A percentile compares a stretch with the other conserved stretches of the same genome.
Evolutionary conservation across 73 alveolate species (phyloP).

Genomic region (Tetrahymena borealis): DNA sequence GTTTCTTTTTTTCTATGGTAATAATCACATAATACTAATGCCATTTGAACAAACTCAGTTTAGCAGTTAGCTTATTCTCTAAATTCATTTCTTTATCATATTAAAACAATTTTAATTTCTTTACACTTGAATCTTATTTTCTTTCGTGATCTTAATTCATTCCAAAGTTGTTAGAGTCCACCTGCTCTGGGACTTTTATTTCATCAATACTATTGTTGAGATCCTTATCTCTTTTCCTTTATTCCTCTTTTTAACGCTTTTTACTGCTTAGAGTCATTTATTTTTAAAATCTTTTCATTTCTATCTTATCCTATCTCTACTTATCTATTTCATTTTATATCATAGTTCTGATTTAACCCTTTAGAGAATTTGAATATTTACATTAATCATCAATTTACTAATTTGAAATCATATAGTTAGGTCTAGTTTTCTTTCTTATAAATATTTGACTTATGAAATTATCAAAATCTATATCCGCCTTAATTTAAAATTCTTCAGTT

Average conservation of each 20-base stretch:
- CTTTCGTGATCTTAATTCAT: not conserved
- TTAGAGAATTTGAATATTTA: not conserved
- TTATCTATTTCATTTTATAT: not conserved
- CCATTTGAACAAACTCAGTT: not conserved
- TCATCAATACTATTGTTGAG: not conserved
- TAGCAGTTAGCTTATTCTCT: not conserved
- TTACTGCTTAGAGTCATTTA: not conserved
- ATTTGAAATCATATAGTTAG: not conserved
- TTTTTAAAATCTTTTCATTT: not conserved
- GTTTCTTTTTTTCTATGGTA: not conserved
- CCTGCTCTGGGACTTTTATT: too few species aligned
- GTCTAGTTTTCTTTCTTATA: not conserved
- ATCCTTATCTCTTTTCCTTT: not conserved
- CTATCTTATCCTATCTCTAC: not conserved
- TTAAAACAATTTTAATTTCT: not conserved
- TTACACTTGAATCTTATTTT: not conserved
- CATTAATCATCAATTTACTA: not conserved
- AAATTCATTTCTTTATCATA: not conserved
- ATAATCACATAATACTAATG: not conserved
- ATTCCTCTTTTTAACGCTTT: not conserved
- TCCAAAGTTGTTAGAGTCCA: not conserved
- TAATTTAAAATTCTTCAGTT: not conserved
- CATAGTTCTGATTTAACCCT: not conserved
- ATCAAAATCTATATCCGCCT: not conserved
- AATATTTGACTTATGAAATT: not conserved